Percentiles rank a stretch among this genome's conserved stretches.
Evolutionary conservation across 192 early-diverging fungal species (phyloP).

Genomic region (Coemansia sp.): DNA sequence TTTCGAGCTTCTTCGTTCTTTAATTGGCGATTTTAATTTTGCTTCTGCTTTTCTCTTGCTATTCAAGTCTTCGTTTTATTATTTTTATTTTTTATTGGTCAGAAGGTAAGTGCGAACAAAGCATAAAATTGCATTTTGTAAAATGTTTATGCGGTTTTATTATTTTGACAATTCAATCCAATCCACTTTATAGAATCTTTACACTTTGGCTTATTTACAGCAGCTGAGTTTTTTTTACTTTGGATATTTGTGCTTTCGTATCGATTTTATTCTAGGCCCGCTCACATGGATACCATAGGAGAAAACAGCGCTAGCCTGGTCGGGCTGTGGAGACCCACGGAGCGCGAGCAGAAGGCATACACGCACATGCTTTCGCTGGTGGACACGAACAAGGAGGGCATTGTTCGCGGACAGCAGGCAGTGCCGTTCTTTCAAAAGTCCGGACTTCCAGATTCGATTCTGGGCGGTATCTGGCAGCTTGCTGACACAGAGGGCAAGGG

Average conservation of each 20-base stretch:
- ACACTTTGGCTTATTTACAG: too few relatives aligned
- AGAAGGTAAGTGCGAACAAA: too few relatives aligned
- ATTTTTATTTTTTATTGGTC: too few relatives aligned
- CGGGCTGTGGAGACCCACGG: slow-evolving; percentile 56
- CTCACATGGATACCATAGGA: slow-evolving; percentile 22
- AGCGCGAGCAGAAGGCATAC: slow-evolving; percentile 66
- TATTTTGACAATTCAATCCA: too few relatives aligned
- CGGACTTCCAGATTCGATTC: slow-evolving; percentile 60
- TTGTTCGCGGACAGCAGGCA: slow-evolving; percentile 68
- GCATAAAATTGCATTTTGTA: too few relatives aligned
- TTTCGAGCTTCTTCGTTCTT: too few relatives aligned
- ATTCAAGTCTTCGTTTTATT: background rate
- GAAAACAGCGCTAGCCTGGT: slow-evolving; percentile 16
- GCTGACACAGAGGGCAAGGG: slow-evolving; percentile 79
- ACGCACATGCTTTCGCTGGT: slow-evolving; percentile 63
- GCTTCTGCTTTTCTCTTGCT: background rate
- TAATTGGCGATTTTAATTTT: background rate
- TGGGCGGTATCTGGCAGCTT: slow-evolving; percentile 87
- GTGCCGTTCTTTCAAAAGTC: slow-evolving; percentile 76
- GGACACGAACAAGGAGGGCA: slow-evolving; percentile 64
- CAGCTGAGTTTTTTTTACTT: background rate
- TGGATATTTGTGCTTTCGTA: background rate
- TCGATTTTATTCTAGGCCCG: background rate
- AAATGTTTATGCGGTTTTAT: too few relatives aligned
- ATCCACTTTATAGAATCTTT: too few relatives aligned